Evolutionary conservation across 2,329 filamentous ascomycete species (phyloP).

Genomic region (Erysiphe neolycopersici): DNA sequence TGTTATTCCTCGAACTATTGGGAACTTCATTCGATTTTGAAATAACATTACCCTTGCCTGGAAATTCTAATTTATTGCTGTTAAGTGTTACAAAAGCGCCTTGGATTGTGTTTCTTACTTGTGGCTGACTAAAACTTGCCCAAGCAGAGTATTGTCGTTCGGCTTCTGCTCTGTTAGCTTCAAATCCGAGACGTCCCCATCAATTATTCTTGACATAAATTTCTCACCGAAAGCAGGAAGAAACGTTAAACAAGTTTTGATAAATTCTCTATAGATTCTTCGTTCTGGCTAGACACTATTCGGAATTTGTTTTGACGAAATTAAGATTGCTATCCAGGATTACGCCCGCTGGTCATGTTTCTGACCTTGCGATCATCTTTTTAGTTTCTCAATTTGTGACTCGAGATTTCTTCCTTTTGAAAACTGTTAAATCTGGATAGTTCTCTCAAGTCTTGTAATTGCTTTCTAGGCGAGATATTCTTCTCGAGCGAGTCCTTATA

Average conservation of each 20-base stretch:
- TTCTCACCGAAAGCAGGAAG: neutral
- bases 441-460: neutral
- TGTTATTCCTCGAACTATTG: neutral
- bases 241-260: neutral
- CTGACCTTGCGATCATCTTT: neutral
- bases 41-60: neutral
- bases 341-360: neutral
- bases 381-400: neutral
- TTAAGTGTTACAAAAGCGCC: neutral
- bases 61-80: neutral
- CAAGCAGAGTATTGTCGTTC: neutral
- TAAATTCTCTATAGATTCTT: neutral
- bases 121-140: neutral
- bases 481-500: slow-evolving; percentile 1
- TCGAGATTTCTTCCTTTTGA: neutral
- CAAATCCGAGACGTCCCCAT: neutral
- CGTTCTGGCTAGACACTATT: neutral
- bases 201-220: neutral
- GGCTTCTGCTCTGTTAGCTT: neutral
- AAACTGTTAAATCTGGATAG: neutral
- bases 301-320: neutral
- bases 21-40: neutral
- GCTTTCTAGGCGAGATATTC: neutral
- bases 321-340: neutral
- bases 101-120: neutral